Evolutionary conservation across 192 early-diverging fungal genomes (phyloP).

Genomic region (Glomus cerebriforme): DNA sequence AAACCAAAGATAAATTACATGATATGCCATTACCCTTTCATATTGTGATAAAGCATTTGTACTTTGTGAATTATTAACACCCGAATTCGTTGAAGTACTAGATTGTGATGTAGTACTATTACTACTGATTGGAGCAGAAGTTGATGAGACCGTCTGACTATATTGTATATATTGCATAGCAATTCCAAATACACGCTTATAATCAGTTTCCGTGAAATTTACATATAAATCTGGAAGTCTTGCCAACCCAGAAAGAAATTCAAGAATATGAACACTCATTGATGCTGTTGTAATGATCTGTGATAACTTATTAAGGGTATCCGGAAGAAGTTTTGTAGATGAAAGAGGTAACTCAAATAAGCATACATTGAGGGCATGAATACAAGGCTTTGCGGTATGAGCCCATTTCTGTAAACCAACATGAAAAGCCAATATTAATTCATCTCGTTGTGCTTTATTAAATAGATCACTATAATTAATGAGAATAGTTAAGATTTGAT

Average conservation of each 20-base stretch:
- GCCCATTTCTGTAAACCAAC: slow-evolving; percentile 72
- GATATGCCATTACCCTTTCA: slow-evolving; percentile 89
- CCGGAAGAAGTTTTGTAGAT: slow-evolving; percentile 71
- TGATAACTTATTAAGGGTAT: slow-evolving; percentile 72
- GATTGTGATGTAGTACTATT: slow-evolving; percentile 35
- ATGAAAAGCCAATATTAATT: slow-evolving; percentile 72
- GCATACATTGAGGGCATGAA: slow-evolving; percentile 78
- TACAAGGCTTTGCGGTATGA: slow-evolving; percentile 72
- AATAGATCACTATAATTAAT: slow-evolving; percentile 71
- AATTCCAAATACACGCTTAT: slow-evolving; percentile 88
- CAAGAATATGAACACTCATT: slow-evolving; percentile 84
- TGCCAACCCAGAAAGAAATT: slow-evolving; percentile 89
- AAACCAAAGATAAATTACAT: slow-evolving; percentile 90
- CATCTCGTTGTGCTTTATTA: slow-evolving; percentile 66
- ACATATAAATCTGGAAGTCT: slow-evolving; percentile 74
- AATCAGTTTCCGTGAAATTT: slow-evolving; percentile 79
- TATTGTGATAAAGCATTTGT: slow-evolving; percentile 71
- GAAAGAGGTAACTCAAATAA: slow-evolving; percentile 80
- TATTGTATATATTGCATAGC: slow-evolving; percentile 85
- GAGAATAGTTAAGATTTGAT: slow-evolving; percentile 64
- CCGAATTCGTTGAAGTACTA: slow-evolving; percentile 7
- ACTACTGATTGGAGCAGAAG: slow-evolving; percentile 24
- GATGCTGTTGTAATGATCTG: slow-evolving; percentile 78
- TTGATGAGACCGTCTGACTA: slow-evolving; percentile 41
- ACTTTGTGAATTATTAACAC: background rate